Conservation (phyloP, 2,329 filamentous ascomycete species). For the Aspergillus sp. region DNA sequence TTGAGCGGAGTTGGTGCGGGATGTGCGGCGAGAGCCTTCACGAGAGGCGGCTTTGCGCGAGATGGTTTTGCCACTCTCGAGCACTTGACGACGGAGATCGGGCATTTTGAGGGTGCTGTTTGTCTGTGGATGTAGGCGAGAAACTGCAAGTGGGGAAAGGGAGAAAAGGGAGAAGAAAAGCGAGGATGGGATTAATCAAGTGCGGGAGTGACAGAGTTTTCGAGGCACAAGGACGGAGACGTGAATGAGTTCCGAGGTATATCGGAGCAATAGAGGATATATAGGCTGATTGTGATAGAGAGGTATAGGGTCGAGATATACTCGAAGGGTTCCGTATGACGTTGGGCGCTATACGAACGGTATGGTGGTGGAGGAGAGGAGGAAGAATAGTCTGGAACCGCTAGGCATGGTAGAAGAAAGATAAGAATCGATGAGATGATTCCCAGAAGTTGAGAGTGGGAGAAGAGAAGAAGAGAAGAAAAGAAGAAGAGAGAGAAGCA, state of each 20-base stretch:
- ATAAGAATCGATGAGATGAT: neutral
- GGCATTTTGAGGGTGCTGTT: conserved; percentile 34
- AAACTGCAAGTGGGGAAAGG: too few relatives aligned
- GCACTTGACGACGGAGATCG: conserved; percentile 55
- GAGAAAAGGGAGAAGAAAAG: too few relatives aligned
- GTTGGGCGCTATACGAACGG: conserved; percentile 15
- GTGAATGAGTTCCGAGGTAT: too few relatives aligned
- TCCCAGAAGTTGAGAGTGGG: conserved; percentile 9
- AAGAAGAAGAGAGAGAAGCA: conserved; percentile 6
- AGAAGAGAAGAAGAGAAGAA: conserved; percentile 9
- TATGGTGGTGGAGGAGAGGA: conserved; percentile 17
- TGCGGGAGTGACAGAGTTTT: too few relatives aligned
- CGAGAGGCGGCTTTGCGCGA: conserved; percentile 61
- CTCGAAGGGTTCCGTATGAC: neutral
- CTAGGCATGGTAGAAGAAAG: conserved; percentile 17
- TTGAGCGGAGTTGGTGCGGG: conserved; percentile 51
- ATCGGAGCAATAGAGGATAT: too few relatives aligned
- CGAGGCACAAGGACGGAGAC: too few relatives aligned
- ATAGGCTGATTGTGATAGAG: neutral
- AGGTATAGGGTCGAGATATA: neutral
- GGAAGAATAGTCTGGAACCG: conserved; percentile 13
- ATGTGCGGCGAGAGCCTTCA: conserved; percentile 52
- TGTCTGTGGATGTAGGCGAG: too few relatives aligned
- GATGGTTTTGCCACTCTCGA: conserved; percentile 64
- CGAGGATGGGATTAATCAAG: too few relatives aligned